A percentile compares a stretch with the other conserved stretches of the same genome.
These are phyloP conservation scores for Rhizopogon roseolus DNA, from an alignment of 768 basidiomycete genomes.

Conservation along the genomic window DNA sequence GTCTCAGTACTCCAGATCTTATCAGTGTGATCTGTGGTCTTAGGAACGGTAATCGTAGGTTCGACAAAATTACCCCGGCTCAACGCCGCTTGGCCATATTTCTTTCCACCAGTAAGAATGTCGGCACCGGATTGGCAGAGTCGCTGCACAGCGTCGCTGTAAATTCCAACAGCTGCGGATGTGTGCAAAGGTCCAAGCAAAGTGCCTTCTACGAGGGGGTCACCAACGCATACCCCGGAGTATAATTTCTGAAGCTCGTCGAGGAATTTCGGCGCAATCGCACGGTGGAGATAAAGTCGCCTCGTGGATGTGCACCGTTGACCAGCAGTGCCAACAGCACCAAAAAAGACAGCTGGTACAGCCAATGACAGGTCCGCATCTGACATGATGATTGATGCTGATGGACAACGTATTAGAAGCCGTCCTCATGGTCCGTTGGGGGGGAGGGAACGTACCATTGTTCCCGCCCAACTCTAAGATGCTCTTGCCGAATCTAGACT, in stretches of 20 bases:
- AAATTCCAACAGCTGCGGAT: conserved; percentile 59
- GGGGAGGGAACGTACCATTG: conserved; percentile 56
- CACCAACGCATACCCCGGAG: conserved; percentile 68
- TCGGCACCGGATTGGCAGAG: conserved; percentile 66
- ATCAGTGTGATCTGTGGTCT: conserved; percentile 46
- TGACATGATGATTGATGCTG: conserved; percentile 88
- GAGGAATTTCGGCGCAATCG: conserved; percentile 74
- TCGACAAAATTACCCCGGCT: conserved; percentile 81
- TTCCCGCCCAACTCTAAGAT: conserved; percentile 94
- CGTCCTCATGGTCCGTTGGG: conserved; percentile 14
- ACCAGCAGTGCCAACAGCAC: conserved; percentile 80
- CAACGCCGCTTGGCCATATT: conserved; percentile 47
- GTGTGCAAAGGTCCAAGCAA: conserved; percentile 88
- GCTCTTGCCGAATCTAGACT: conserved; percentile 83
- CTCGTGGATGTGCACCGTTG: conserved; percentile 89
- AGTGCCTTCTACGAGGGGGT: conserved; percentile 71
- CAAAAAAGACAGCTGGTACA: conserved; percentile 88
- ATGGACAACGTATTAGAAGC: conserved; percentile 12
- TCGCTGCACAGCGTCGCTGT: conserved; percentile 53
- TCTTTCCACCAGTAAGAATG: conserved; percentile 68
- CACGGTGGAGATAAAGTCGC: conserved; percentile 81
- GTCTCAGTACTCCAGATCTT: conserved; percentile 74
- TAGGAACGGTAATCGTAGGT: conserved; percentile 78
- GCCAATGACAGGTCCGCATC: conserved; percentile 92
- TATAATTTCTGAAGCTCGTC: conserved; percentile 72